These are phyloP conservation scores for Boletus sensibilis DNA, from an alignment of 768 basidiomycete species.

Conservation along the genomic window DNA sequence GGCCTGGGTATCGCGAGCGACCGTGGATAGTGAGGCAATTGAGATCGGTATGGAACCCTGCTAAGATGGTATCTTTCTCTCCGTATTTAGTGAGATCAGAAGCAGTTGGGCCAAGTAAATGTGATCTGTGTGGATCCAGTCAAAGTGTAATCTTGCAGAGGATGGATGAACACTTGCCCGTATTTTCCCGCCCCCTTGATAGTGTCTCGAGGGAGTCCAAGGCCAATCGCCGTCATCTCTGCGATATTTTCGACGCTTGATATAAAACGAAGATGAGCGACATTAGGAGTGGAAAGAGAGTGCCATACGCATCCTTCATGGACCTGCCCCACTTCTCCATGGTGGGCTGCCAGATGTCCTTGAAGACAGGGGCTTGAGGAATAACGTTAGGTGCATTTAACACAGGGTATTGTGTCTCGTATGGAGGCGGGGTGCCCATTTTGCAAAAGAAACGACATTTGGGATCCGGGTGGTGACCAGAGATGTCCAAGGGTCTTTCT, in stretches of 20 bases:
- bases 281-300: slow-evolving; percentile 1
- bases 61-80: slow-evolving; percentile 77
- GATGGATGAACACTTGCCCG: slow-evolving; percentile 50
- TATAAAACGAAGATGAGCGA: background rate
- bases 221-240: slow-evolving; percentile 82
- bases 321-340: slow-evolving; percentile 87
- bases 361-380: slow-evolving; percentile 59
- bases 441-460: slow-evolving; percentile 95
- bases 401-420: slow-evolving; percentile 72
- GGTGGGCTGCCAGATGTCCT: slow-evolving; percentile 60
- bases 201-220: slow-evolving; percentile 66
- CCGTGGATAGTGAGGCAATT: slow-evolving; percentile 94
- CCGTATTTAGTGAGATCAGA: slow-evolving; percentile 85
- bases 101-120: slow-evolving; percentile 90
- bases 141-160: background rate
- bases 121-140: slow-evolving; percentile 49
- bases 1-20: slow-evolving; percentile 80
- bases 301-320: slow-evolving; percentile 82
- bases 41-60: slow-evolving; percentile 92
- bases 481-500: slow-evolving; percentile 84
- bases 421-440: slow-evolving; percentile 73
- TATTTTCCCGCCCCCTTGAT: slow-evolving; percentile 82
- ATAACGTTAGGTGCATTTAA: slow-evolving; percentile 82
- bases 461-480: slow-evolving; percentile 80
- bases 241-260: slow-evolving; percentile 80